A percentile compares a stretch with the other conserved stretches of the same genome.
These are phyloP conservation scores for Luffa acutangula DNA, from an alignment of 306 rosid genomes.

Conservation along the genomic window DNA sequence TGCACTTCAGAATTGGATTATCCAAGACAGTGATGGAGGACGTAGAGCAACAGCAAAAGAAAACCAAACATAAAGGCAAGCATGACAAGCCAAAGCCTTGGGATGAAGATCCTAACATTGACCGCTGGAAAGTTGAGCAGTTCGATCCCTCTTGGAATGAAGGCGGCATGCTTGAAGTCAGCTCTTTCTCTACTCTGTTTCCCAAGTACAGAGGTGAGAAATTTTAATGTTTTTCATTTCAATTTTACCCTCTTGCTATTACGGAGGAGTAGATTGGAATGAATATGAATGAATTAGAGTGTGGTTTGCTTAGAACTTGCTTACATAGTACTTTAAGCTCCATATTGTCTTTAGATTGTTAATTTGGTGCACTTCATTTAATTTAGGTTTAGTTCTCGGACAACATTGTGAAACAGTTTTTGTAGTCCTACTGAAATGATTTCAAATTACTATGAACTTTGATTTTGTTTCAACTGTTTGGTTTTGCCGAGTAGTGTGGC, in stretches of 20 bases:
- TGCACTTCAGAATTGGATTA: neutral
- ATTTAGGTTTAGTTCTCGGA: neutral
- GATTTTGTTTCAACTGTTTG: neutral
- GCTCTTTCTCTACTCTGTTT: slow-evolving; percentile 82
- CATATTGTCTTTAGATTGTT: neutral
- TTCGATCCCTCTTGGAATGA: slow-evolving; percentile 90
- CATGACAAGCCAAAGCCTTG: slow-evolving; percentile 95
- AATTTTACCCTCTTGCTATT: neutral
- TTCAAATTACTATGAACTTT: neutral
- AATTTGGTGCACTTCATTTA: neutral
- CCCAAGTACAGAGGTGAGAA: slow-evolving; percentile 51
- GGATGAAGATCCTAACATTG: slow-evolving; percentile 92
- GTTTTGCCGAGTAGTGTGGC: neutral
- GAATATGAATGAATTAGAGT: neutral
- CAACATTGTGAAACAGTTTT: neutral
- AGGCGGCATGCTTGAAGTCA: slow-evolving; percentile 75
- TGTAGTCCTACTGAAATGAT: neutral
- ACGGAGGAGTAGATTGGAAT: neutral
- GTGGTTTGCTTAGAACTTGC: neutral
- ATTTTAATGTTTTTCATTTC: neutral
- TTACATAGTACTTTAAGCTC: neutral
- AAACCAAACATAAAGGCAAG: slow-evolving; percentile 53
- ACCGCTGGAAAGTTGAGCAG: slow-evolving; percentile 66
- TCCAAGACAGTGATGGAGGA: neutral
- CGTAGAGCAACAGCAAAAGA: neutral